Base-by-base conservation (phyloP, 1,139 yeast genomes). In the Zygosaccharomyces pseudobailii region DNA sequence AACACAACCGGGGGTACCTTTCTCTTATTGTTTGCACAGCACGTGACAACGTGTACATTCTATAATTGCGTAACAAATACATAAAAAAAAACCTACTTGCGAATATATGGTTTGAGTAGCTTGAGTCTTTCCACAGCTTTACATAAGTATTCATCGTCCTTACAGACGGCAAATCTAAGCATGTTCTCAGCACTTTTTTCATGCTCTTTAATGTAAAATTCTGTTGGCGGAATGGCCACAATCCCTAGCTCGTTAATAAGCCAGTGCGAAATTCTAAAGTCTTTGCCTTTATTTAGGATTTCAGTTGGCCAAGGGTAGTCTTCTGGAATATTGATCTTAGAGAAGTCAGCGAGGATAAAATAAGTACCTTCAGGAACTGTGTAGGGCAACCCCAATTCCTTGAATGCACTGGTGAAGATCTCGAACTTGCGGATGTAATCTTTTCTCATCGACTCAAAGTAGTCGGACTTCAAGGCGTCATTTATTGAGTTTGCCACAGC, bases 161-260 rank as follows among this genome's bases (percentile, higher is more conserved):
- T 92, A 74, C 98, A 92, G 17, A 92, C 95, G 13, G 98, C 97
- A 67, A 92, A 90, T 65, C 98, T 80, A 53, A 92, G 73, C 65
- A 89, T 80, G 57, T 87, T 84, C 63, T 89, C 96, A 45, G 92
- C 89, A 17, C 83, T 79, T 50, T 79, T 75, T 28, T 87, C 90
- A 51, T 79, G 78, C 65, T 86, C 82, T 40, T 79, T 75, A 39
- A 80, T 77, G 62, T 87, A 81, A 63, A 92, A 92, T 67, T 90
- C 98, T 4, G 96, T 85, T 27, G 97, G 97, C 9, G 98, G 98
- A 56, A 92, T 90, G 5, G 95, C 86, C 22, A 92, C 97, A 39
- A 92, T 95, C 4, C 98, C 98, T 48, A 92, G 69, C 63, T 90
- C 96, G 63, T 81, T 83, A 60, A 89, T 87, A 52, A 92, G 74